Conservation (phyloP, 164 flowering plant species). For the Vitis rotundifolia region DNA sequence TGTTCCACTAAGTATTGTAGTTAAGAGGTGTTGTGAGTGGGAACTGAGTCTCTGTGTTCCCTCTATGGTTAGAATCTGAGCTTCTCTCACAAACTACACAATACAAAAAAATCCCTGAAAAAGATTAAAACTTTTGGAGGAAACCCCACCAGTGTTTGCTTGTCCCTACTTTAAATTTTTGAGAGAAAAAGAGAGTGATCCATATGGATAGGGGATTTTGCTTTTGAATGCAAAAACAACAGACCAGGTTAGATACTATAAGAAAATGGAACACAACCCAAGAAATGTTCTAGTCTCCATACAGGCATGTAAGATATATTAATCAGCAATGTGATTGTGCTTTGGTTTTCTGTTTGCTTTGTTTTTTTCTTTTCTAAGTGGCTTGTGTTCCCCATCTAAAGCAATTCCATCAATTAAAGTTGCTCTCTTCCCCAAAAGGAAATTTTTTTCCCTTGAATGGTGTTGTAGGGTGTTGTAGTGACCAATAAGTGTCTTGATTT, state of each 20-base stretch:
- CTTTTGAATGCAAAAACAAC: conserved; percentile 8
- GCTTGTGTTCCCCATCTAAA: conserved; percentile 21
- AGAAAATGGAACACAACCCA: conserved; percentile 14
- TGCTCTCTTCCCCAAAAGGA: conserved; percentile 10
- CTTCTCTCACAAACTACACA: conserved; percentile 10
- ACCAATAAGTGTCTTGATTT: neutral
- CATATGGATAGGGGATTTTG: conserved; percentile 10
- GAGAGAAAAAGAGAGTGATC: conserved; percentile 9
- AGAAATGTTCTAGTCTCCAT: conserved; percentile 13
- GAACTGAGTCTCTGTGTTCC: neutral
- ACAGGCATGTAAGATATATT: conserved; percentile 7
- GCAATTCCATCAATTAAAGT: conserved; percentile 17
- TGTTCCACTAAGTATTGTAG: neutral
- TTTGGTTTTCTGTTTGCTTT: conserved; percentile 10
- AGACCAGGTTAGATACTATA: conserved; percentile 14
- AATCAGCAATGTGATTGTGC: neutral
- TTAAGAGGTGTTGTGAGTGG: neutral
- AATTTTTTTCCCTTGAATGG: neutral
- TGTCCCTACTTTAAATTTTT: neutral
- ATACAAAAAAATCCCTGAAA: neutral
- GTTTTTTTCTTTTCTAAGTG: conserved; percentile 11
- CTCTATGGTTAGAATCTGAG: neutral
- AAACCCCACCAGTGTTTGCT: conserved; percentile 10
- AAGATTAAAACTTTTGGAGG: conserved; percentile 9
- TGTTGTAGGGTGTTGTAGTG: neutral